phyloP scores from a whole-genome alignment of 257 asterid genomes.

The Solanum sitiens region DNA sequence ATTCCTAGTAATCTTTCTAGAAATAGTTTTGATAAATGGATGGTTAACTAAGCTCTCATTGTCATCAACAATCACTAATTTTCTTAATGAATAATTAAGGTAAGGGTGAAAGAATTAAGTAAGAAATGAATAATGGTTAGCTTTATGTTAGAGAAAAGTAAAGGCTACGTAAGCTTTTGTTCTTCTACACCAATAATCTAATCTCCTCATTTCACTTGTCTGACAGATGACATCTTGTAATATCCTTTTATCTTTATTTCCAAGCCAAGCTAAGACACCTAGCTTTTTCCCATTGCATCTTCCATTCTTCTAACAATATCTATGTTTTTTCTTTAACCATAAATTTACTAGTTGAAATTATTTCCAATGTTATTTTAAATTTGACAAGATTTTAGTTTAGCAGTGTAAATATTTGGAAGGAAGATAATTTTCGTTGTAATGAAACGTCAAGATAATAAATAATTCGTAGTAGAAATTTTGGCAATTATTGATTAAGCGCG shows the following conservation, averaged over 20 bases:
- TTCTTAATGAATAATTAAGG: slow-evolving; percentile 23
- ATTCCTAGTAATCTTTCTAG: neutral
- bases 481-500: neutral
- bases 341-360: neutral
- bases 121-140: slow-evolving; percentile 18
- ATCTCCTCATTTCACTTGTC: neutral
- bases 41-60: neutral
- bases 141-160: slow-evolving; percentile 59
- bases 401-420: neutral
- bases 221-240: neutral
- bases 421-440: neutral
- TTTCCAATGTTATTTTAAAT: too few relatives aligned
- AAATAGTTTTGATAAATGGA: neutral
- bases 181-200: neutral
- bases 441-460: neutral
- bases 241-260: slow-evolving; percentile 21
- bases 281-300: neutral
- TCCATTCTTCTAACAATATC: neutral
- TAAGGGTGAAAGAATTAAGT: neutral
- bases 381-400: neutral
- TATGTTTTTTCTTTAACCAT: neutral
- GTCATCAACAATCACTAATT: slow-evolving; percentile 21
- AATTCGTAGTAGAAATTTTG: neutral
- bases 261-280: slow-evolving; percentile 28
- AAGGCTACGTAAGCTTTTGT: slow-evolving; percentile 26